A percentile compares a stretch with the other conserved stretches of the same genome.
Conservation (phyloP, 2,329 filamentous ascomycete genomes). For the Pseudopyrenochaeta lycopersici region DNA sequence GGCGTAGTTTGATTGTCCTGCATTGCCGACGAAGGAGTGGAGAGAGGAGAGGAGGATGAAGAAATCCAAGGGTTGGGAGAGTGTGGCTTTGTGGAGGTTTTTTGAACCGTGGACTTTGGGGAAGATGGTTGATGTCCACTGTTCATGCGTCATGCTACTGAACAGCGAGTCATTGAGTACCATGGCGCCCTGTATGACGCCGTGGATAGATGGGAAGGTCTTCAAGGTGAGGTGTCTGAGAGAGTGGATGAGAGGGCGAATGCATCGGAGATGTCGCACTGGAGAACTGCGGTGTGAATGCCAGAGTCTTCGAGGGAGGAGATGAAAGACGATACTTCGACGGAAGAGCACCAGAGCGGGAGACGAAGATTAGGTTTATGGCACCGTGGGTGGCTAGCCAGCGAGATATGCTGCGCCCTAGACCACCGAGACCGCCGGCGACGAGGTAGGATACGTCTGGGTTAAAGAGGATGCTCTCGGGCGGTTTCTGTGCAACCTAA, state of each 20-base stretch:
- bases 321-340: slow-evolving; percentile 7
- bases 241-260: slow-evolving; percentile 2
- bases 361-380: slow-evolving; percentile 22
- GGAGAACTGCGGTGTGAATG: slow-evolving; percentile 4
- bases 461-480: slow-evolving; percentile 3
- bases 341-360: slow-evolving; percentile 13
- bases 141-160: slow-evolving; percentile 15
- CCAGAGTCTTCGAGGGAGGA: slow-evolving; percentile 2
- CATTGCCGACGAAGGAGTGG: slow-evolving; percentile 25
- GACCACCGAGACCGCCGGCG: slow-evolving; percentile 29
- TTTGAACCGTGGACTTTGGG: slow-evolving; percentile 49
- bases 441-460: slow-evolving; percentile 21
- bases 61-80: slow-evolving; percentile 24
- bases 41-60: slow-evolving; percentile 32
- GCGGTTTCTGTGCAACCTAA: slow-evolving; percentile 6
- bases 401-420: slow-evolving; percentile 25
- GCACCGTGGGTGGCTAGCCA: slow-evolving; percentile 22
- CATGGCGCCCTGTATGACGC: slow-evolving; percentile 29
- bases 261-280: slow-evolving; percentile 17
- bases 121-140: slow-evolving; percentile 14
- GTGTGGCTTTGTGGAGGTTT: slow-evolving; percentile 30
- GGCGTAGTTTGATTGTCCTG: slow-evolving; percentile 36
- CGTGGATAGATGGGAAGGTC: slow-evolving; percentile 17
- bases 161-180: slow-evolving; percentile 21
- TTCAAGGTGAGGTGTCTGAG: background rate